phyloP scores from a whole-genome alignment of 257 asterid genomes.

The Verbena officinalis region DNA sequence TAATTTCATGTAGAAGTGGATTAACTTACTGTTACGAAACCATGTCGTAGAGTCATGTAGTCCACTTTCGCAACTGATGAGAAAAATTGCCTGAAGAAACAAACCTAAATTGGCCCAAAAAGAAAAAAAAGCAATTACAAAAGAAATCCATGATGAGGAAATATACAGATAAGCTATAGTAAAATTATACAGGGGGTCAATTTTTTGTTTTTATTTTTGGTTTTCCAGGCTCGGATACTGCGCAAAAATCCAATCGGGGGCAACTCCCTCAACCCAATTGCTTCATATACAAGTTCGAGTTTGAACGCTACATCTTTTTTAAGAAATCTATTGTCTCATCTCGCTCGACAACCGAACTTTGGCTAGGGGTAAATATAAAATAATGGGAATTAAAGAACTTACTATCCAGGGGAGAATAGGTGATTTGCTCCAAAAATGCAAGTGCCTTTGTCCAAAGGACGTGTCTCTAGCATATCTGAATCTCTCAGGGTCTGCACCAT shows the following conservation, averaged over 20 bases:
- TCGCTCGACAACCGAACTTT: no score
- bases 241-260: no score
- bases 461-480: slow-evolving; percentile 94
- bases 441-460: slow-evolving; percentile 83
- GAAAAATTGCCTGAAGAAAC: slow-evolving; percentile 86
- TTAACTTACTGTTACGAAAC: slow-evolving; percentile 67
- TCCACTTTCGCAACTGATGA: slow-evolving; percentile 83
- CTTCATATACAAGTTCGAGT: no score
- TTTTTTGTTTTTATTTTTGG: no score
- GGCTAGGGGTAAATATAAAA: not conserved
- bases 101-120: slow-evolving; percentile 51
- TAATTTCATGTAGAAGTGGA: not conserved
- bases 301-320: no score
- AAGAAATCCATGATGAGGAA: no score
- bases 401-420: slow-evolving; percentile 80
- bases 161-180: no score
- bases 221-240: no score
- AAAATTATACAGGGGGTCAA: no score
- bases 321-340: no score
- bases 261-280: no score
- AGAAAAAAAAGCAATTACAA: not conserved
- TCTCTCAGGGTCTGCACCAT: slow-evolving; percentile 78
- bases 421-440: slow-evolving; percentile 79
- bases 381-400: slow-evolving; percentile 22
- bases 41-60: slow-evolving; percentile 82